phyloP scores from a whole-genome alignment of 73 alveolate genomes.

The Stentor roeselii region DNA sequence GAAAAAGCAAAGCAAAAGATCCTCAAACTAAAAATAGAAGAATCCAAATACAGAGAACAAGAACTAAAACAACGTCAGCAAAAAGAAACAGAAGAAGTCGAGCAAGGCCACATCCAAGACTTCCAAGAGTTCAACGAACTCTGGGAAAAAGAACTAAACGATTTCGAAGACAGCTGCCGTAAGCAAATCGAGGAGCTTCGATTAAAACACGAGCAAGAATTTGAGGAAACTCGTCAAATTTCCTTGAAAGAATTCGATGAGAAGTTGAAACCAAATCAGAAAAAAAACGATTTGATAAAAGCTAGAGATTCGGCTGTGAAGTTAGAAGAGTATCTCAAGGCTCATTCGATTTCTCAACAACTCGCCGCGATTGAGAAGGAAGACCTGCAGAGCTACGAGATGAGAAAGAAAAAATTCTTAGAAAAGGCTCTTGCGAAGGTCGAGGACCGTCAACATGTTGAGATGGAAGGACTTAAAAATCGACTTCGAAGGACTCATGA shows the following conservation, averaged over 20 bases:
- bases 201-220: not conserved
- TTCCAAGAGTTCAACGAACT: constrained; percentile 7
- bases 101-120: not conserved
- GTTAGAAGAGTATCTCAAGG: not conserved
- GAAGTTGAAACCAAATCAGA: not conserved
- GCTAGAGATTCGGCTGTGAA: not conserved
- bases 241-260: not conserved
- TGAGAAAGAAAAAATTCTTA: not conserved
- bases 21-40: constrained; percentile 13
- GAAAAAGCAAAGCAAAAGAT: constrained; percentile 14
- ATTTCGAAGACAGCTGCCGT: not conserved
- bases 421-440: constrained; percentile 27
- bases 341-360: constrained; percentile 12
- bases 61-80: constrained; percentile 14
- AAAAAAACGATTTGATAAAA: constrained; percentile 12
- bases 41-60: not conserved
- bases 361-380: not conserved
- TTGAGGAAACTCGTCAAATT: not conserved
- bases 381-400: not conserved
- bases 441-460: not conserved
- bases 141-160: constrained; percentile 11
- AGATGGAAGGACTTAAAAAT: constrained; percentile 12
- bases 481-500: constrained; percentile 25
- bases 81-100: constrained; percentile 16
- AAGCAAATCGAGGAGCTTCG: not conserved